These are phyloP conservation scores for Xerocomus brunneocitrinus DNA, from an alignment of 768 basidiomycete genomes.

Conservation along the genomic window DNA sequence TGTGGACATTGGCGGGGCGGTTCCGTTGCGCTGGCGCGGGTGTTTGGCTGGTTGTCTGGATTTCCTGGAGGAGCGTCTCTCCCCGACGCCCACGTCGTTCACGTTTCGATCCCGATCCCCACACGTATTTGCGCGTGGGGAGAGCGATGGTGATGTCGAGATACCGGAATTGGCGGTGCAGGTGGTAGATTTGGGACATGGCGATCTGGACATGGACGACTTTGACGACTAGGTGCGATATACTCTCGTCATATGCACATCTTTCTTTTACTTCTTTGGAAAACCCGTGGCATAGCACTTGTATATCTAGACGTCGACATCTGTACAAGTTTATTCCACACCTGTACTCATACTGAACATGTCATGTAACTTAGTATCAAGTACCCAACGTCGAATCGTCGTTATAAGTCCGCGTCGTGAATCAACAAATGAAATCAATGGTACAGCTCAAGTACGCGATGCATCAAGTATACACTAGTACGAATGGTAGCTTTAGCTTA, in stretches of 20 bases:
- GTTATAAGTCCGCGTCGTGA: too few relatives aligned
- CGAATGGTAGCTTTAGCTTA: neutral
- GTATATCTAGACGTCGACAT: too few relatives aligned
- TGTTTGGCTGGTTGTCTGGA: slow-evolving; percentile 60
- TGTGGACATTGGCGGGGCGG: slow-evolving; percentile 45
- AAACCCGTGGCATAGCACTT: too few relatives aligned
- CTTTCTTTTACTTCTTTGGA: neutral
- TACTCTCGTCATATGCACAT: neutral
- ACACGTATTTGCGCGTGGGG: too few relatives aligned
- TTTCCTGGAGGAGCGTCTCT: slow-evolving; percentile 40
- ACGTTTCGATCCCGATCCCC: too few relatives aligned
- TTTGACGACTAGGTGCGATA: slow-evolving; percentile 12
- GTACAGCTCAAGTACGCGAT: neutral
- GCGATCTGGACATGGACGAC: slow-evolving; percentile 21
- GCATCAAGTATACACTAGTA: neutral
- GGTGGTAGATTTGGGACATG: slow-evolving; percentile 15
- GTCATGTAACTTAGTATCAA: too few relatives aligned
- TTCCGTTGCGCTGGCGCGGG: slow-evolving; percentile 66
- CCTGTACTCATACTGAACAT: too few relatives aligned
- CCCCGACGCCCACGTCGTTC: neutral
- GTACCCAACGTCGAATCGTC: too few relatives aligned
- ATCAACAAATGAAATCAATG: neutral
- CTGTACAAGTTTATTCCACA: too few relatives aligned
- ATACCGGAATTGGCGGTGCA: slow-evolving; percentile 12
- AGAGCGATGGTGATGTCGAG: too few relatives aligned